Base-by-base conservation (phyloP, 2,329 filamentous ascomycete species). In the Verticillium dahliae region DNA sequence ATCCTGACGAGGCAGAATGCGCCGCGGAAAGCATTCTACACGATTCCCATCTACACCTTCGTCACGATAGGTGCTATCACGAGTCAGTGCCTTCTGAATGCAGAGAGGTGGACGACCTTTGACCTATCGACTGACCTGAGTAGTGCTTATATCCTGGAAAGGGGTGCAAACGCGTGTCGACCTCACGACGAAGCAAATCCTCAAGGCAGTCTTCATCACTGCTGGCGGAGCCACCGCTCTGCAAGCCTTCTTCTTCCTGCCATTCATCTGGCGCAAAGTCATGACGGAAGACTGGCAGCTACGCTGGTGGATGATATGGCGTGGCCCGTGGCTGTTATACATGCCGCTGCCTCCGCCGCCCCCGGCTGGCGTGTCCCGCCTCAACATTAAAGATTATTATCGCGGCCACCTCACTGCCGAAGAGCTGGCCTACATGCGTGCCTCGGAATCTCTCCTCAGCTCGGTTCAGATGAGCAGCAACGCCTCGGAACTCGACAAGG, bases 71-170 rank as follows among this genome's bases (percentile, higher is more conserved):
- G 66, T 2, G 66, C 73, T 1, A 61, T 77, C 10, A 69, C 73
- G 0, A 76, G 73, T 75, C 65, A 56, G 72, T 68, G 14, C 5
- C 4, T 1, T 52, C 15, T 37, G 18, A 1, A 1, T 5, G 15
- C 35, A 1, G 14, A 11, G 7, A 31, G 15, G 10, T 38, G 31
- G 33, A 3, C 55, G 6, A n/a, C 3, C 3, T 34, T 34, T 14
- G 33, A 3, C 55, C 3, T n/a, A 4, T 3, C 22, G n/a, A 31
- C 67, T 68, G 35, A 67, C 60, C 10, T 34, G 22, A 0, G 35
- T 11, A 74, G 73, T 88, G 65, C 83, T 87, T 58, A 80, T 88
- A 56, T 81, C 83, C 1, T 77, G 74, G 75, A 76, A 76, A 58
- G 75, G 74, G 1, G 67, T 76, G 1, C 67, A 71, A 41, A 57